Evolutionary conservation across 2,329 filamentous ascomycete species (phyloP), one percentile per base, ranked within the genome.

Genomic region (Botrytis deweyae): DNA sequence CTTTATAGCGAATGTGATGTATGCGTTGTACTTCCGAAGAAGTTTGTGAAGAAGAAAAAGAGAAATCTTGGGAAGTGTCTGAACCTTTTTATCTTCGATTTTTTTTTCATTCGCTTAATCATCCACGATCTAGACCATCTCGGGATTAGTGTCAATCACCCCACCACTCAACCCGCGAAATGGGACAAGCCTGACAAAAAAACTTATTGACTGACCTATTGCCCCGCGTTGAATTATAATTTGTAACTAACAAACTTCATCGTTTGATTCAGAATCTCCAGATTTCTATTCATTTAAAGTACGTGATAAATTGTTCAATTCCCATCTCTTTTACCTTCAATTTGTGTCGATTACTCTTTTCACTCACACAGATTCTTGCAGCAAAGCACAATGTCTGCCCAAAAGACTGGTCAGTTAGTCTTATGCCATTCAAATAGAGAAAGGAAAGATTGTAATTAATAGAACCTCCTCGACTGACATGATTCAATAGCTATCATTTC

Each of bases 401-500:
- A 74, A 52, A 79, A 78, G 72, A 79, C 78, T 72, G 78, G 78
- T 77, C 70, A 64, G 74, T 58, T 55, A 29, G n/a, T 58, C n/a
- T 63, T 64, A 73, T 69, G 52, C 38, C 64, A 74, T 40, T 58
- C 46, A 59, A 49, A 18, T 74, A 61, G 20, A 29, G 22, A 18
- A 58, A 12, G 42, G 61, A 36, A 67, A 68, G 65, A 58, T 22
- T 5, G 33, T 29, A 55, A n/a, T 40, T 20, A 10, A 64, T 20
- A 58, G 65, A 58, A 68, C 25, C 16, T 29, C 58, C 6, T 58
- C 59, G n/a, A 62, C 76, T 77, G 73, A 76, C 72, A 36, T 71
- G 49, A 62, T 74, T 36, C n/a, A 49, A 72, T 70, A 87, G 96
- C 96, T 78, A 98, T 99, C 82, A 88, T 99, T 83, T 98, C 95